These are phyloP conservation scores for Pseudogymnoascus sp. DNA, from an alignment of 2,329 filamentous ascomycete genomes.

Conservation along the genomic window DNA sequence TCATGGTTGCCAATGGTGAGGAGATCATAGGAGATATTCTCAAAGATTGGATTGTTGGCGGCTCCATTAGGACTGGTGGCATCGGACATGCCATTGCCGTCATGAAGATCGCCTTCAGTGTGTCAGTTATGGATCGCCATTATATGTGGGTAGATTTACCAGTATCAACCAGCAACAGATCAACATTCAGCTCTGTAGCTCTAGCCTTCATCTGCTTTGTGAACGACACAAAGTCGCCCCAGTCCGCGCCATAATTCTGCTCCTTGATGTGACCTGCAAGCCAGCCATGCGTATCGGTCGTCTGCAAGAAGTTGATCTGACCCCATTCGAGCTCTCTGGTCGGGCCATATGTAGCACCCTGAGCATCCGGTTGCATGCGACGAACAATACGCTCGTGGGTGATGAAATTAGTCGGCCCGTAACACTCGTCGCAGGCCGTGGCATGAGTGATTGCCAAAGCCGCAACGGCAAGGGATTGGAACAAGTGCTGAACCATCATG, in stretches of 20 bases:
- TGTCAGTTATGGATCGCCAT: not conserved
- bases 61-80: conserved; percentile 78
- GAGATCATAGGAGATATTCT: conserved; percentile 74
- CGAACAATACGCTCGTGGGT: conserved; percentile 42
- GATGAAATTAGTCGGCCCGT: conserved; percentile 35
- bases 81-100: conserved; percentile 93
- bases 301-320: conserved; percentile 95
- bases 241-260: conserved; percentile 88
- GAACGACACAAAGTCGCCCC: conserved; percentile 97
- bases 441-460: conserved; percentile 20
- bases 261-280: conserved; percentile 88
- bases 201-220: conserved; percentile 70
- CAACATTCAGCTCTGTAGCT: conserved; percentile 70
- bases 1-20: conserved; percentile 92
- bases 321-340: conserved; percentile 76
- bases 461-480: not conserved
- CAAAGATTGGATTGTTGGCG: conserved; percentile 82
- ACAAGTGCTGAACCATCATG: conserved; percentile 1
- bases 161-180: conserved; percentile 90
- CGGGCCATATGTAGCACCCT: conserved; percentile 37
- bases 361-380: conserved; percentile 41
- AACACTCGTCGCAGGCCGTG: conserved; percentile 37
- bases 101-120: conserved; percentile 67
- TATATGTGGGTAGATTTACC: conserved; percentile 9
- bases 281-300: conserved; percentile 95